Percentiles rank a stretch among this genome's conserved stretches.
Evolutionary conservation across 2,329 filamentous ascomycete genomes (phyloP).

Genomic region (Chaetoscypha palmicola): DNA sequence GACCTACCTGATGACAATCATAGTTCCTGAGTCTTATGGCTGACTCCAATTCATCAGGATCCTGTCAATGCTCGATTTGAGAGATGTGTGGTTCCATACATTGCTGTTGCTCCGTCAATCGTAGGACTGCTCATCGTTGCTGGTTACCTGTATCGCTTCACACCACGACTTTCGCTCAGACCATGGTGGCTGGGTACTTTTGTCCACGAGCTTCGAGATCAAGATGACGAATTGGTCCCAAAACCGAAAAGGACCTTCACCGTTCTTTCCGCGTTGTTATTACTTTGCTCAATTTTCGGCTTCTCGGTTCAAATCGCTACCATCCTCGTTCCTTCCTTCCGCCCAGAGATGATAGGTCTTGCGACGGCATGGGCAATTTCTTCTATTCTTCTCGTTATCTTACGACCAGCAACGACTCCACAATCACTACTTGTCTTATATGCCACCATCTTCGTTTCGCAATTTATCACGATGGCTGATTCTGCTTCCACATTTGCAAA

Average conservation of each 20-base stretch:
- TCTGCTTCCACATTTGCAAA: slow-evolving; percentile 21
- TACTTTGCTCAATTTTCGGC: slow-evolving; percentile 34
- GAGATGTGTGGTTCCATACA: slow-evolving; percentile 22
- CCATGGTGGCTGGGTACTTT: slow-evolving; percentile 47
- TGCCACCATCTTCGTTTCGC: slow-evolving; percentile 21
- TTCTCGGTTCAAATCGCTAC: slow-evolving; percentile 31
- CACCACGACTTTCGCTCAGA: slow-evolving; percentile 28
- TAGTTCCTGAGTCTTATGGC: not conserved
- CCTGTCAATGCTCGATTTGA: slow-evolving; percentile 26
- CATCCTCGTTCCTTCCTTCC: slow-evolving; percentile 28
- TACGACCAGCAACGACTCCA: slow-evolving; percentile 22
- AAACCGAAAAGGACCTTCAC: slow-evolving; percentile 21
- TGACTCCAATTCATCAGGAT: slow-evolving; percentile 17
- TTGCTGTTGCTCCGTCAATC: slow-evolving; percentile 24
- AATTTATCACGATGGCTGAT: slow-evolving; percentile 26
- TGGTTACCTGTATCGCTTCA: slow-evolving; percentile 18
- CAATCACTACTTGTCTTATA: slow-evolving; percentile 20
- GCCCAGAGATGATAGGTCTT: slow-evolving; percentile 34
- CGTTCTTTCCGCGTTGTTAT: slow-evolving; percentile 32
- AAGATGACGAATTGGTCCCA: slow-evolving; percentile 28
- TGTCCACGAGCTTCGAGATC: slow-evolving; percentile 36
- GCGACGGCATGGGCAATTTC: slow-evolving; percentile 23
- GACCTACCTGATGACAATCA: too few relatives aligned
- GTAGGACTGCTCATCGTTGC: slow-evolving; percentile 29
- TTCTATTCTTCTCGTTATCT: slow-evolving; percentile 18